Conservation (phyloP, 2,329 filamentous ascomycete species). For the Epichloe scottii region DNA sequence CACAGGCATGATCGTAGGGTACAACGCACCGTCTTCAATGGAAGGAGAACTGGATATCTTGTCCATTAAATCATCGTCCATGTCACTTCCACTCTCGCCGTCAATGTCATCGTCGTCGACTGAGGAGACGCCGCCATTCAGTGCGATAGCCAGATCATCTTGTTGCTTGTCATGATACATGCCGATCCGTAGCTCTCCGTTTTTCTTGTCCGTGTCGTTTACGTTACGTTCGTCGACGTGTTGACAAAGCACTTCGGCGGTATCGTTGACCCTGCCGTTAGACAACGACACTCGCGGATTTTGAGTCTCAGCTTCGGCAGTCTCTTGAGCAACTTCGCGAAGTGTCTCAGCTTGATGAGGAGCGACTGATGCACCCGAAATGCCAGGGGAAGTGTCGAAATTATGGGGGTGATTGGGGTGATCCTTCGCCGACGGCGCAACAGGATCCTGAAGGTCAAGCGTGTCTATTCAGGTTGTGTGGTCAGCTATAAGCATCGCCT, state of each 20-base stretch:
- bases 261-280: conserved; percentile 27
- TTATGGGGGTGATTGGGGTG: conserved; percentile 34
- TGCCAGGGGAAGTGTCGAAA: conserved; percentile 25
- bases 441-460: conserved; percentile 81
- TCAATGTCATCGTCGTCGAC: conserved; percentile 52
- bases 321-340: conserved; percentile 66
- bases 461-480: conserved; percentile 49
- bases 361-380: conserved; percentile 40
- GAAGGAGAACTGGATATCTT: conserved; percentile 97
- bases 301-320: conserved; percentile 56
- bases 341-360: conserved; percentile 80
- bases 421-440: conserved; percentile 72
- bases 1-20: conserved; percentile 23
- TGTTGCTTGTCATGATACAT: conserved; percentile 29
- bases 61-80: conserved; percentile 93
- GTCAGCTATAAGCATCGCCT: conserved; percentile 4
- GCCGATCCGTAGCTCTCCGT: conserved; percentile 17
- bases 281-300: conserved; percentile 48
- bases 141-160: conserved; percentile 46
- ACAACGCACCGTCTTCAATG: conserved; percentile 94
- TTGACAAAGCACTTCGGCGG: conserved; percentile 25
- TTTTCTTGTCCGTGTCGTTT: conserved; percentile 14
- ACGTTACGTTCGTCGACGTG: conserved; percentile 32
- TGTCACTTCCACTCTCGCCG: conserved; percentile 49
- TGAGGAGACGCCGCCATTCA: conserved; percentile 44